Base-by-base conservation (phyloP, 768 basidiomycete species). In the Naganishia vishniacii region DNA sequence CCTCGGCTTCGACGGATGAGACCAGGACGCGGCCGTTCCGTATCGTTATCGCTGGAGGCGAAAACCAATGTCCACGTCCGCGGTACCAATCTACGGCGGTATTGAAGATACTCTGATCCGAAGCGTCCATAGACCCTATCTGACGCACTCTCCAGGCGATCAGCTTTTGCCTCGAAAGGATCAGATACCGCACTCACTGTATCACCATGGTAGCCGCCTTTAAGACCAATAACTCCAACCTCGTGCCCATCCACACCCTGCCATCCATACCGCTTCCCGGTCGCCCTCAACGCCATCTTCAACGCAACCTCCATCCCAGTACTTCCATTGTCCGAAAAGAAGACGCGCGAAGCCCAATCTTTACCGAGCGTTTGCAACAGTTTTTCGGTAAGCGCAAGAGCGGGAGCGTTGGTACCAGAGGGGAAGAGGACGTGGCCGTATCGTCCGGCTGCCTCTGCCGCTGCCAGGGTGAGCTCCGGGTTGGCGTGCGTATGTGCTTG, bases 391-490 rank as follows among this genome's bases (percentile, higher is more conserved):
- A 98, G 83, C 32, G 82, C 78, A 3, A 98, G 80, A 0, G 94
- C 94, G 9, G 94, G 94, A 3, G 83, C 81, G 73, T 97, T 88
- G 0, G 86, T 85, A 2, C 89, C 88, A 67, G 87, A 85, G 9
- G 94, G 94, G 75, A 92, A 97, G 81, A 98, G 91, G 69, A 98
- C 92, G 77, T 98, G 94, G 0, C 94, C 94, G 71, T 97, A 98
- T 2, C 94, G 83, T 8, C 94, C 94, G 18, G 91, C 87, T 6
- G 92, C 91, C 34, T 83, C 81, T 1, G 93, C 92, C 0, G 91
- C 93, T 9, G 93, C 91, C 45, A 93, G 80, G 0, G 89, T 86
- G 15, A 95, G 81, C 0, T 84, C 78, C 0, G 88, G 83, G 68
- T 87, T 79, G 12, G 84, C 86, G 70, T 97, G 94, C 0, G 93